Conservation (phyloP, 768 basidiomycete species). For the Multifurca ochricompacta region DNA sequence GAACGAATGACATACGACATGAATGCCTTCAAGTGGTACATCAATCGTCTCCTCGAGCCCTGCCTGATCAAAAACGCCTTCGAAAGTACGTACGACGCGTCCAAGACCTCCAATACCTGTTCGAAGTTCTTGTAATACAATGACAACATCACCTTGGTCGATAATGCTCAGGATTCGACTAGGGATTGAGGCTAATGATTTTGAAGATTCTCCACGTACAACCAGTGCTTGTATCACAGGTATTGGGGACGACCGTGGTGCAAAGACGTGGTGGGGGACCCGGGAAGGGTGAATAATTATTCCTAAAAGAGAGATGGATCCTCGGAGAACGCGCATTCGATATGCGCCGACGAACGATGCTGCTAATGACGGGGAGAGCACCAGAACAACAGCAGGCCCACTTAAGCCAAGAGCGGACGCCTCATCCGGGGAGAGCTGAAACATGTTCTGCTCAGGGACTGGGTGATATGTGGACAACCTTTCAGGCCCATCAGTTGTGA, state of each 20-base stretch:
- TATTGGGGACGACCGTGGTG: conserved; percentile 73
- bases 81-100: conserved; percentile 51
- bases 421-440: conserved; percentile 38
- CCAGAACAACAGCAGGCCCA: conserved; percentile 32
- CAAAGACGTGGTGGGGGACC: conserved; percentile 49
- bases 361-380: conserved; percentile 41
- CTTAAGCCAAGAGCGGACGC: conserved; percentile 26
- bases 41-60: conserved; percentile 34
- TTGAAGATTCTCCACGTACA: conserved; percentile 15
- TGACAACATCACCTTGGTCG: conserved; percentile 29
- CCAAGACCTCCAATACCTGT: conserved; percentile 65
- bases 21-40: conserved; percentile 41
- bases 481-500: conserved; percentile 13
- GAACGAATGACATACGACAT: conserved; percentile 35
- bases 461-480: conserved; percentile 47
- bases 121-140: conserved; percentile 49
- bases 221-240: conserved; percentile 39
- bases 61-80: conserved; percentile 51
- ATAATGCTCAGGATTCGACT: conserved; percentile 12
- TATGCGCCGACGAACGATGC: conserved; percentile 66
- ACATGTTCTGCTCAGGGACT: conserved; percentile 36
- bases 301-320: conserved; percentile 53
- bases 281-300: conserved; percentile 38
- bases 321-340: conserved; percentile 51
- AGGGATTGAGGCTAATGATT: conserved; percentile 17